Evolutionary conservation across 2,329 filamentous ascomycete genomes (phyloP), one percentile per base, ranked within the genome.

Genomic region (Ophiostoma ips): DNA sequence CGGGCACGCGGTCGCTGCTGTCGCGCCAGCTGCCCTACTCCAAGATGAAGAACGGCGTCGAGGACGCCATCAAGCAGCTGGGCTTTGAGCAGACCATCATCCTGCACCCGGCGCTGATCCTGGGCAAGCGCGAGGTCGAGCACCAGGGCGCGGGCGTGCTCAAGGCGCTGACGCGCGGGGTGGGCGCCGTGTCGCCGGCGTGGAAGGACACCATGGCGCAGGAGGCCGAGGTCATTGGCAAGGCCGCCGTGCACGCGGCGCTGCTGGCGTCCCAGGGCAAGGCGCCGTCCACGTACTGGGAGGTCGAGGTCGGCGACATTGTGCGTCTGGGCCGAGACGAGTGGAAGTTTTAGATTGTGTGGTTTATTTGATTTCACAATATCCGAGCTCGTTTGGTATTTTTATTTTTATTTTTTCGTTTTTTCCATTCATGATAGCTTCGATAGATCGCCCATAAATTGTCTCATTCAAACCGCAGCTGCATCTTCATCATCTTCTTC

Each of bases 31-130:
- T 76, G 62, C 67, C 71, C 60, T 66, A 73, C 66, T 55, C 77
- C 68, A 56, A 70, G 64, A 92, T 95, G 86, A 95, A 95, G 71
- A 80, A 78, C 21, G 85, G 92, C 58, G 78, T 95, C 37, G 90
- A 96, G 64, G 83, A 94, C 33, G 71, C 79, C 15, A 75, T 95
- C 53, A 76, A 77, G 62, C 76, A 67, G 38, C 66, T 90, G 4
- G 81, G 70, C 5, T 95, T 95, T 61, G 84, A 89, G 46, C 79
- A 84, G 56, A 82, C 81, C 5, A 75, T 95, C 50, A 82, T 95
- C 49, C 46, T 83, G 19, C 65, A 80, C 41, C 89, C 89, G 0
- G 89, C 85, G 0, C 55, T 88, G 54, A 84, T 95, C 57, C 64
- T 88, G 2, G 89, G 89, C 3, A 63, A 76, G 15, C 73, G 89